A percentile compares a stretch with the other conserved stretches of the same genome.
phyloP scores from a whole-genome alignment of 805 yeast genomes.

The Lachancea dasiensis region DNA sequence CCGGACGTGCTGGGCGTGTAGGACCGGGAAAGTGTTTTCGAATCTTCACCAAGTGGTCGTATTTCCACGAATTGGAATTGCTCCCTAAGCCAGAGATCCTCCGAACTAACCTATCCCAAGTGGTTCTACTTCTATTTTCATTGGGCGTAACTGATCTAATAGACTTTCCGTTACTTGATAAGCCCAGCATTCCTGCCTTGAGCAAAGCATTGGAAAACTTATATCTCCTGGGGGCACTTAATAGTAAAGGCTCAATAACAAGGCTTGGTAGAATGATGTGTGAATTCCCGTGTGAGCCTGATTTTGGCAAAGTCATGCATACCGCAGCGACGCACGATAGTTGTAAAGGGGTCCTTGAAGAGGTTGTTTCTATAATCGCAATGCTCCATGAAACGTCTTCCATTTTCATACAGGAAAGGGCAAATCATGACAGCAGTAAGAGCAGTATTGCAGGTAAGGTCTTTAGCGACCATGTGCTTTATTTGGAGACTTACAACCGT shows the following conservation, averaged over 20 bases:
- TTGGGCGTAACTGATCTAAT: conserved; percentile 80
- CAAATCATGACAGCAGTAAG: conserved; percentile 13
- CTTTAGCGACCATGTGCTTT: conserved; percentile 68
- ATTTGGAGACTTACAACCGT: conserved; percentile 67
- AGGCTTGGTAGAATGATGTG: conserved; percentile 79
- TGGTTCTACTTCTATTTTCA: conserved; percentile 69
- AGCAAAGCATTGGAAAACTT: conserved; percentile 71
- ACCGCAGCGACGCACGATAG: conserved; percentile 45
- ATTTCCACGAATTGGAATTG: conserved; percentile 64
- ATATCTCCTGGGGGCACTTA: conserved; percentile 84
- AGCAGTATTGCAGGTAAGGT: conserved; percentile 51
- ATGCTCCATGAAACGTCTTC: conserved; percentile 78
- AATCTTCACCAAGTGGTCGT: conserved; percentile 68
- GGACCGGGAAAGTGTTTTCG: conserved; percentile 95
- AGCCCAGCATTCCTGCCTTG: conserved; percentile 71
- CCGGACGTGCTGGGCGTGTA: conserved; percentile 98
- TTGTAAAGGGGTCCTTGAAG: conserved; percentile 52
- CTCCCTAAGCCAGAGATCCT: conserved; percentile 91
- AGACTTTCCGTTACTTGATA: conserved; percentile 84
- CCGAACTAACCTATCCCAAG: conserved; percentile 71
- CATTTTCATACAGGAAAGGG: conserved; percentile 39
- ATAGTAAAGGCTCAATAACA: conserved; percentile 72
- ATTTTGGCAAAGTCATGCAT: conserved; percentile 70
- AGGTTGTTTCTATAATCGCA: conserved; percentile 67
- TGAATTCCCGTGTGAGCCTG: conserved; percentile 88